Conservation (phyloP, 768 basidiomycete genomes). For the Mrakia gelida region DNA sequence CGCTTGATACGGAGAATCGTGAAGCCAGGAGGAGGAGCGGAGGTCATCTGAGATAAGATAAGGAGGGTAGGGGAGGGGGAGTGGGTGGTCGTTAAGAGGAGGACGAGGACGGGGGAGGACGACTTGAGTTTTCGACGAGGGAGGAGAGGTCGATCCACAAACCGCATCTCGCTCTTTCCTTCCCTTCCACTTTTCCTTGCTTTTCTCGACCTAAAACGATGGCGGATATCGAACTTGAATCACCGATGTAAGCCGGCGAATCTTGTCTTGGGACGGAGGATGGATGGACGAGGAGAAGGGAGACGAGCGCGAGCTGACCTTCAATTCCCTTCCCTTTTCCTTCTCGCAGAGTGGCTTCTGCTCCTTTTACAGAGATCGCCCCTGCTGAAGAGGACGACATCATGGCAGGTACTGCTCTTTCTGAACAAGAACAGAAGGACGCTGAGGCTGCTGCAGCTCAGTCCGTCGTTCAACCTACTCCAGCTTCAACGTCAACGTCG, state of each 20-base stretch:
- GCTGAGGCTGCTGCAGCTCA: background rate
- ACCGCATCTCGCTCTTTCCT: background rate
- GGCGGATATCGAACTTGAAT: background rate
- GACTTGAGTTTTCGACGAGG: background rate
- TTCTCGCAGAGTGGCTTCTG: background rate
- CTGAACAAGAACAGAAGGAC: background rate
- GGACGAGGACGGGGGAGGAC: background rate
- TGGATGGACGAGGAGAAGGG: background rate
- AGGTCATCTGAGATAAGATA: constrained; percentile 3
- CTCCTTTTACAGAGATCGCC: background rate
- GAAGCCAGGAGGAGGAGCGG: constrained; percentile 20
- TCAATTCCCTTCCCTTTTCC: background rate
- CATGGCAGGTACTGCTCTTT: background rate
- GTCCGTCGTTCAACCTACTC: background rate
- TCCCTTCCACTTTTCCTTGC: background rate
- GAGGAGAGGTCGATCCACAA: background rate
- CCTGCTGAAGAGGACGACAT: constrained; percentile 10
- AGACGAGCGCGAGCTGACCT: constrained; percentile 7
- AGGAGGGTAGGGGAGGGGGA: background rate
- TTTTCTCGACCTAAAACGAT: background rate
- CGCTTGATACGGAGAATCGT: constrained; percentile 46
- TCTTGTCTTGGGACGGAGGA: background rate
- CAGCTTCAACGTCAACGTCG: background rate
- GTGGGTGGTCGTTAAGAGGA: background rate
- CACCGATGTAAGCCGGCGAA: background rate